Evolutionary conservation across 352 stramenopile genomes (phyloP).

Genomic region (Globisporangium abappressorium): DNA sequence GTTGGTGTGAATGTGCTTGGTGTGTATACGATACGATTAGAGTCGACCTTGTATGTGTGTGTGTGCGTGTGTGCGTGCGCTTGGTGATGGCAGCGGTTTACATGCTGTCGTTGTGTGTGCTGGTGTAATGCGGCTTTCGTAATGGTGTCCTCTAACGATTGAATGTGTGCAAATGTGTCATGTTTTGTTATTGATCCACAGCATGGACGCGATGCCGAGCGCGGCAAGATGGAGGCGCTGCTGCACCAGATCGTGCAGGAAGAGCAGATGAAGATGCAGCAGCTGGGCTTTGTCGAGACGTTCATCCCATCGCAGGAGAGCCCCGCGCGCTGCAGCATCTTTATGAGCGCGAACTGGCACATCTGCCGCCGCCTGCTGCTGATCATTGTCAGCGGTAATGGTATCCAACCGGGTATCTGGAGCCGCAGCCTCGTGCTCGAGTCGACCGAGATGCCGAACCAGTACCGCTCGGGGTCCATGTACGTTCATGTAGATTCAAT

Average conservation of each 20-base stretch:
- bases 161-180: background rate
- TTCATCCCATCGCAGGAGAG: constrained; percentile 72
- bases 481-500: constrained; percentile 10
- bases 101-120: background rate
- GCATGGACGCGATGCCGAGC: constrained; percentile 29
- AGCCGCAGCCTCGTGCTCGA: constrained; percentile 81
- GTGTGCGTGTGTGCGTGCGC: background rate
- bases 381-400: constrained; percentile 79
- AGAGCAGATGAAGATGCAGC: constrained; percentile 84
- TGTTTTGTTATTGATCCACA: background rate
- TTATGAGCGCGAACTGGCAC: constrained; percentile 84
- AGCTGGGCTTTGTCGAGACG: constrained; percentile 80
- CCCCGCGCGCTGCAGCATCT: constrained; percentile 69
- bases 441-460: constrained; percentile 56
- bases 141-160: background rate
- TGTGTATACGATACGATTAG: background rate
- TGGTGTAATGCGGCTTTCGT: background rate
- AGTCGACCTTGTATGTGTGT: background rate
- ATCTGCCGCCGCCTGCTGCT: constrained; percentile 70
- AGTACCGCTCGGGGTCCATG: constrained; percentile 84
- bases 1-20: background rate
- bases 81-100: background rate
- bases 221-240: constrained; percentile 73
- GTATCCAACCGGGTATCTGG: constrained; percentile 85
- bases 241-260: constrained; percentile 83